Base-by-base conservation (phyloP, 176 grass and related monocot genomes). In the Phyllostachys edulis region DNA sequence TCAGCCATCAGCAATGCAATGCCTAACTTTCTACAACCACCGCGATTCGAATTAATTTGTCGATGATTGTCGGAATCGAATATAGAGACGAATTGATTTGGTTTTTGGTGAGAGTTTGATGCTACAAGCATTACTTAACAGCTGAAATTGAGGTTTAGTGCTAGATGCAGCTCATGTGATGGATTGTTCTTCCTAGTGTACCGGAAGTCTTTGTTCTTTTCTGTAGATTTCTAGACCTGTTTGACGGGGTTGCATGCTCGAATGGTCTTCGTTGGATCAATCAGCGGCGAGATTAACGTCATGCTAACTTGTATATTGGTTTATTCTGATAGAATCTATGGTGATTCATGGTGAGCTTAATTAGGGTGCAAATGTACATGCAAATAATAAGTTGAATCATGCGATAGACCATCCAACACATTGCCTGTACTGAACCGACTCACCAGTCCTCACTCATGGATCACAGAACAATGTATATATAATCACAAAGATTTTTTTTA, bases 11-110 rank as follows among this genome's bases (percentile, higher is more conserved):
- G 21, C 24, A 42, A 47, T 37, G 47, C 69, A 71, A 18, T 29
- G 38, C 34, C 46, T 24, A 67, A 72, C 69, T 80, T 73, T 71
- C 69, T 36, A 13, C 85, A 87, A 74, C 77, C 77, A 80, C 85
- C 68, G 10, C 37, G 57, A 87, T 74, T 34, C 51, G 11, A 21
- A 23, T 11, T 8, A 26, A 7, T 85, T 29, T 10, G 3, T 61
- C 27, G 4, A 15, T 26, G 41, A 42, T 32, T 59, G 32, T 51
- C 40, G 56, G 67, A 64, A 63, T 79, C 49, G 34, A 52, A 67
- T 32, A 63, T 15, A n/a, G 57, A 15, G 32, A 26, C 14, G 9
- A 2, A 9, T 5, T 67, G 47, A 36, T 77, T 67, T 56, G 39
- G 34, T 46, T 75, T 67, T 75, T 46, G 11, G 77, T 38, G 49